Conservation (phyloP, 306 rosid species). For the Senna siamea region DNA sequence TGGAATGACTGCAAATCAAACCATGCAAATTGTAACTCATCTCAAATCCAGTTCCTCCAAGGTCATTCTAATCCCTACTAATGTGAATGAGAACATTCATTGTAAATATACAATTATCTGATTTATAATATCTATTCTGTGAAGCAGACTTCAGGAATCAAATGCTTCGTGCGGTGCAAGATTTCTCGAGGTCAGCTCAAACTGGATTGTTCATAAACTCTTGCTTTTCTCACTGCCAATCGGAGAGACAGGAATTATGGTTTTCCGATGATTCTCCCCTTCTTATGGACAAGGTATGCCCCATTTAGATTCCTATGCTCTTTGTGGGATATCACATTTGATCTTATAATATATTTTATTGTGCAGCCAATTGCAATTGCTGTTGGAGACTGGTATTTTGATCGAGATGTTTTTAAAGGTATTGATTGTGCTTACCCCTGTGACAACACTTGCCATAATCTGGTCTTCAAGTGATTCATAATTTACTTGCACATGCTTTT, state of each 20-base stretch:
- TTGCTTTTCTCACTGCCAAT: slow-evolving; percentile 95
- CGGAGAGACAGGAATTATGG: slow-evolving; percentile 95
- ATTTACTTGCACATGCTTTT: not conserved
- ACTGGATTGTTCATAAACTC: slow-evolving; percentile 85
- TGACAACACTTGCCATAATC: slow-evolving; percentile 84
- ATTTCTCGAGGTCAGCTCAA: slow-evolving; percentile 59
- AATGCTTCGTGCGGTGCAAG: slow-evolving; percentile 62
- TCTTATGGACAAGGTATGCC: slow-evolving; percentile 62
- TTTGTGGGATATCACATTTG: not conserved
- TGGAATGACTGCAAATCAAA: slow-evolving; percentile 84
- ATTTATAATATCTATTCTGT: slow-evolving; percentile 14
- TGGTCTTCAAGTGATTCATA: slow-evolving; percentile 69
- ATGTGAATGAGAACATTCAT: not conserved
- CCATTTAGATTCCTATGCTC: not conserved
- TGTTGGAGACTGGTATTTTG: slow-evolving; percentile 93
- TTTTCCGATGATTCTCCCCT: slow-evolving; percentile 83
- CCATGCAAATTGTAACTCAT: slow-evolving; percentile 72
- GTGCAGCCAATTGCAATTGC: slow-evolving; percentile 83
- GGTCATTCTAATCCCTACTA: slow-evolving; percentile 48
- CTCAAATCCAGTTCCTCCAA: slow-evolving; percentile 85
- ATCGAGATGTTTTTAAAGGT: slow-evolving; percentile 64
- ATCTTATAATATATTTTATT: not conserved
- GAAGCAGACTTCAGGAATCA: slow-evolving; percentile 82
- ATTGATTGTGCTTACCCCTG: slow-evolving; percentile 94
- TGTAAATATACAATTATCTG: not conserved